phyloP scores from a whole-genome alignment of 306 rosid genomes.

The Casuarina cunninghamiana region DNA sequence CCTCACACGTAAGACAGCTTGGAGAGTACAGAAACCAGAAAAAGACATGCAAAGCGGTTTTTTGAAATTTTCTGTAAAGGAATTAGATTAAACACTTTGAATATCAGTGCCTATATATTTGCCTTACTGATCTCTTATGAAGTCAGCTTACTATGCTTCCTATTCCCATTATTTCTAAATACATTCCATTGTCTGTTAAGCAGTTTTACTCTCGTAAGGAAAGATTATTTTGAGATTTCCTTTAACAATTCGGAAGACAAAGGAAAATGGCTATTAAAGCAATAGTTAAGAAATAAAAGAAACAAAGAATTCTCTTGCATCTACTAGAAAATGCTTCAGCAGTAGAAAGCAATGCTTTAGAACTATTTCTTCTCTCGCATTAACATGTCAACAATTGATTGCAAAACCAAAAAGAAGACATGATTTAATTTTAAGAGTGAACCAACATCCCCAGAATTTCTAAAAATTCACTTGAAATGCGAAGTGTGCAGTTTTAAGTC shows the following conservation, averaged over 20 bases:
- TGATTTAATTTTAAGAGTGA: background rate
- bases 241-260: background rate
- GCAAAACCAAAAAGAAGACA: background rate
- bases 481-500: background rate
- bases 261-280: background rate
- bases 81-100: background rate
- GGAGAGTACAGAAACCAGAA: background rate
- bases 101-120: slow-evolving; percentile 11
- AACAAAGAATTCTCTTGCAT: background rate
- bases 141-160: background rate
- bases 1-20: slow-evolving; percentile 1
- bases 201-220: background rate
- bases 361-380: background rate
- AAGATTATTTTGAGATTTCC: background rate
- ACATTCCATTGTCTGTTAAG: background rate
- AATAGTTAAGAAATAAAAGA: background rate
- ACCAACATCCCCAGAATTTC: background rate
- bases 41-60: background rate
- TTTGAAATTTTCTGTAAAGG: slow-evolving; percentile 1
- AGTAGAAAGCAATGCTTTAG: background rate
- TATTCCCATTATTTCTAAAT: background rate
- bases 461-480: background rate
- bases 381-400: background rate
- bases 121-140: background rate
- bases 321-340: background rate